phyloP scores from a whole-genome alignment of 2,329 filamentous ascomycete species.

The Fusarium palustre region DNA sequence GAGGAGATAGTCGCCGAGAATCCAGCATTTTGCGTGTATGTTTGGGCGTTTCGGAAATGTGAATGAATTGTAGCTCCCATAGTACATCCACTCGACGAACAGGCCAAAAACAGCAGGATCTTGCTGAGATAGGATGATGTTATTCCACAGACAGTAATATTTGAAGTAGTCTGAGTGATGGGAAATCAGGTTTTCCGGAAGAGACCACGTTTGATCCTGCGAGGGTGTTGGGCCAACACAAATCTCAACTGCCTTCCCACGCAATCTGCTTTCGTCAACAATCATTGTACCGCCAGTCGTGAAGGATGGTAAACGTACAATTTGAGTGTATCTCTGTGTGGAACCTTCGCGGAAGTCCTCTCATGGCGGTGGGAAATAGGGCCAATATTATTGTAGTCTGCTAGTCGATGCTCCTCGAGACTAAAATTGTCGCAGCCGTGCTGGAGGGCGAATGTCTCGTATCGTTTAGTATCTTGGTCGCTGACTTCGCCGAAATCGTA shows the following conservation, averaged over 20 bases:
- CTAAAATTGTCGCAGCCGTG: rapidly evolving
- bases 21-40: neutral
- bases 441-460: too few relatives aligned
- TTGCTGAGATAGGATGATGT: neutral
- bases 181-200: neutral
- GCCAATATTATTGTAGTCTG: too few relatives aligned
- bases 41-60: rapidly evolving
- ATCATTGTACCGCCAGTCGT: rapidly evolving
- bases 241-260: neutral
- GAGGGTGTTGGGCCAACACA: neutral
- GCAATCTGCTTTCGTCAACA: neutral
- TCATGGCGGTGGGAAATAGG: too few relatives aligned
- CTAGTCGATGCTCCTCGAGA: neutral
- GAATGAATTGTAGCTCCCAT: neutral
- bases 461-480: rapidly evolving
- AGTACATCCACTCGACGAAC: conserved; percentile 6
- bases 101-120: neutral
- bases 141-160: neutral
- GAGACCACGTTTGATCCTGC: neutral
- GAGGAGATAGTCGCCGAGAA: neutral
- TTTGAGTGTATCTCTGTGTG: neutral
- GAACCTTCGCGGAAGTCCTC: neutral
- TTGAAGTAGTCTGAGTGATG: neutral
- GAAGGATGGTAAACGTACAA: neutral
- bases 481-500: rapidly evolving